A percentile compares a stretch with the other conserved stretches of the same genome.
Evolutionary conservation across 1,139 yeast species (phyloP).

Genomic region (Blastobotrys capitulatus): DNA sequence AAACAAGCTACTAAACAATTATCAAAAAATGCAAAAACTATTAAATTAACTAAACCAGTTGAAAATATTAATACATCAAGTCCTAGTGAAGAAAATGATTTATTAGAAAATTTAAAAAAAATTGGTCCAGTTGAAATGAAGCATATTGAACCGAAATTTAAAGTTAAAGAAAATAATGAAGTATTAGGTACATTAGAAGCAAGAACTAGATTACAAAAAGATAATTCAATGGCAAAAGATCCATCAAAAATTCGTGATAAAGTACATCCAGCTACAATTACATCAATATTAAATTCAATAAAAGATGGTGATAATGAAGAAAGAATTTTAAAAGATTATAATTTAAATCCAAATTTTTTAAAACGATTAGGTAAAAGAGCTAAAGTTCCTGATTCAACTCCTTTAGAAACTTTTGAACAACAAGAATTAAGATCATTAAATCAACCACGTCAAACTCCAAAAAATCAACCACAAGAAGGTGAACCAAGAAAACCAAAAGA

Average conservation of each 20-base stretch:
- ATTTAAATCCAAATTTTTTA: constrained; percentile 3
- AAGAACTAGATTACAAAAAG: neutral
- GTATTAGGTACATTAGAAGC: constrained; percentile 5
- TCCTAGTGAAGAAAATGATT: constrained; percentile 5
- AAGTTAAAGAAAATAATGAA: neutral
- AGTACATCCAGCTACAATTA: constrained; percentile 7
- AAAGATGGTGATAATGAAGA: constrained; percentile 9
- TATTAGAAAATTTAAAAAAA: constrained; percentile 4
- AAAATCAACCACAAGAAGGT: neutral
- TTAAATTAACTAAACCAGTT: neutral
- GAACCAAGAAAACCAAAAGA: neutral
- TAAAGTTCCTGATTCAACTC: constrained; percentile 3
- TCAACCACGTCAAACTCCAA: constrained; percentile 5
- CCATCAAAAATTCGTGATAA: neutral
- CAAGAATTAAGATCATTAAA: constrained; percentile 5
- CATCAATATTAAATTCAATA: constrained; percentile 6
- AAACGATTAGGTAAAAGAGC: constrained; percentile 8
- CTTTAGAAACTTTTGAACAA: neutral
- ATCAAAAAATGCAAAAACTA: neutral
- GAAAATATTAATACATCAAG: neutral
- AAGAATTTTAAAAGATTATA: constrained; percentile 7
- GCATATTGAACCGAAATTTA: neutral
- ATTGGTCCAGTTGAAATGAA: constrained; percentile 10
- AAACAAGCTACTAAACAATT: neutral
- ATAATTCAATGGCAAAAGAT: neutral